Base-by-base conservation (phyloP, 768 basidiomycete species). In the Phaffia australis region DNA sequence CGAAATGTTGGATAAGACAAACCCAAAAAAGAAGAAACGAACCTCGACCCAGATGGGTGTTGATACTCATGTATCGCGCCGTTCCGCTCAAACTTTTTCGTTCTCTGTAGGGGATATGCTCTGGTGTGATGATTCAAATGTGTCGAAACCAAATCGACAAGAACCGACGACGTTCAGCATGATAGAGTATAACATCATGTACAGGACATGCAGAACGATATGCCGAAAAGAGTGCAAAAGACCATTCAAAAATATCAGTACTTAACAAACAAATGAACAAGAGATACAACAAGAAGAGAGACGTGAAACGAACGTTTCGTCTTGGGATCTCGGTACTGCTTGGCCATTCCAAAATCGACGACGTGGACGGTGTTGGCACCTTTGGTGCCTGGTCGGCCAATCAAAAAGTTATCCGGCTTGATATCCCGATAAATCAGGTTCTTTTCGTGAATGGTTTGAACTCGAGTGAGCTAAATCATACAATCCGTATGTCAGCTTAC, bases 341-440 rank as follows among this genome's bases (percentile, higher is more conserved):
- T 98, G 30, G 95, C 95, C 95, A 99, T 98, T 54, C 95, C 95
- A 75, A 99, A 98, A 77, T 99, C 95, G 64, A 99, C 93, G 69
- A 94, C 85, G 76, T 78, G 77, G 56, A 80, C 83, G 9, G 82
- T 81, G 75, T 93, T 94, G 19, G 89, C 82, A 56, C 82, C 84
- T 79, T 97, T 97, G 25, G 91, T 95, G 48, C 85, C 86, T 11
- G 94, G 86, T 25, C 94, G 86, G 48, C 95, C 95, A 74, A 98
- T 87, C 71, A 99, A 83, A 77, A 99, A 99, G 78, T 99, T 99
- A 80, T 98, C 95, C 14, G 95, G 95, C 77, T 99, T 99, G 80
- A 99, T 98, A 76, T 99, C 95, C 64, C 95, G 88, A 77, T 99
- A 98, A 73, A 99, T 98, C 73, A 99, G 84, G 78, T 95, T 97